Percentiles rank a stretch among this genome's conserved stretches.
Evolutionary conservation across 2,329 filamentous ascomycete genomes (phyloP).

Genomic region (Colletotrichum sansevieriae): DNA sequence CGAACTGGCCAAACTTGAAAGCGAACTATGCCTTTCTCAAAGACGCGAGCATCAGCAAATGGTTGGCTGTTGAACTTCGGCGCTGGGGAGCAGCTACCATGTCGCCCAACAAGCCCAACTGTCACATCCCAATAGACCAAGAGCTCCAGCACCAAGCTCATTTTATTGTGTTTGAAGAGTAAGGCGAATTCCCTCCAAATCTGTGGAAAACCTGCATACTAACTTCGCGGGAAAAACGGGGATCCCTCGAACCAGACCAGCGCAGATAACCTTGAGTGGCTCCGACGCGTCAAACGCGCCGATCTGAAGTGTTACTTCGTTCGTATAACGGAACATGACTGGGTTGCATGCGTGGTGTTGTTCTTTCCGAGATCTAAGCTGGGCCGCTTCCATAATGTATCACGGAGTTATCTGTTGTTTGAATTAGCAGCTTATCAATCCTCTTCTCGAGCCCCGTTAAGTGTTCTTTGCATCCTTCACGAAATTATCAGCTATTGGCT

Average conservation of each 20-base stretch:
- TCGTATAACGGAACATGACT: not conserved
- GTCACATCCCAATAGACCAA: slow-evolving; percentile 50
- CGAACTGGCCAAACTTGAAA: slow-evolving; percentile 4
- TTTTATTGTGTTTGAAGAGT: slow-evolving; percentile 50
- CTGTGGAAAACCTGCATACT: rapidly evolving
- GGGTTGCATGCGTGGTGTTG: not conserved
- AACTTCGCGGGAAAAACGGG: not conserved
- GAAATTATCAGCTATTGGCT: not conserved
- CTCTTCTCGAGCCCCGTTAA: not conserved
- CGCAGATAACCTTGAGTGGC: slow-evolving; percentile 38
- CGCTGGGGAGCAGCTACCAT: slow-evolving; percentile 47
- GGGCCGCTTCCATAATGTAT: not conserved
- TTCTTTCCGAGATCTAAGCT: not conserved
- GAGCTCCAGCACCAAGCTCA: slow-evolving; percentile 52
- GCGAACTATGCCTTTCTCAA: slow-evolving; percentile 42
- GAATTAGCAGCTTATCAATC: not conserved
- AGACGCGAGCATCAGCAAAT: slow-evolving; percentile 46
- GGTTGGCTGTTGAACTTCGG: slow-evolving; percentile 43
- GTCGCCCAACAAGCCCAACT: slow-evolving; percentile 50
- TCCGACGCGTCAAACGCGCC: too few relatives aligned
- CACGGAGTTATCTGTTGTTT: not conserved
- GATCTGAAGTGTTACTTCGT: not conserved
- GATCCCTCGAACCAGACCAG: slow-evolving; percentile 41
- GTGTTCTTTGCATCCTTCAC: not conserved
- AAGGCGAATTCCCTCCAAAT: not conserved